These are phyloP conservation scores for Planoprotostelium fungivorum DNA, from an alignment of 78 protist genomes.

Conservation along the genomic window DNA sequence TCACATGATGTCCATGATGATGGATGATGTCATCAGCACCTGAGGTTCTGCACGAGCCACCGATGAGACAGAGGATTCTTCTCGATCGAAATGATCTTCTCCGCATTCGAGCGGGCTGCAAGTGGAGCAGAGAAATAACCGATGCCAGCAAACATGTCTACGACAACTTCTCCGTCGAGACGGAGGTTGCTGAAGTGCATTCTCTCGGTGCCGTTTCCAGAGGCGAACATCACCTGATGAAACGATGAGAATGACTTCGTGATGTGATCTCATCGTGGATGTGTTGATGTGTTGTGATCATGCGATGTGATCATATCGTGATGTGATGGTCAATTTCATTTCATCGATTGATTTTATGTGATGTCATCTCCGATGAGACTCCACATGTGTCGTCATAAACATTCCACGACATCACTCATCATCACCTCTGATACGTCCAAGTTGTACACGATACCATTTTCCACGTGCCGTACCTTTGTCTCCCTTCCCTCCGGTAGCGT, in stretches of 20 bases:
- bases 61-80: not conserved
- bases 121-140: not conserved
- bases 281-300: too few relatives aligned
- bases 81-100: not conserved
- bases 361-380: too few relatives aligned
- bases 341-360: too few relatives aligned
- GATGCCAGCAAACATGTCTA: not conserved
- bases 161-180: not conserved
- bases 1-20: too few relatives aligned
- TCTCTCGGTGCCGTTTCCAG: not conserved
- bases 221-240: not conserved
- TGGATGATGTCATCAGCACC: too few relatives aligned
- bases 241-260: not conserved
- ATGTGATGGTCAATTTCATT: too few relatives aligned
- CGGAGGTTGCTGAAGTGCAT: not conserved
- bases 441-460: not conserved
- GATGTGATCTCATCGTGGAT: too few relatives aligned
- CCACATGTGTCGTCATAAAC: too few relatives aligned
- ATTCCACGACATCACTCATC: too few relatives aligned
- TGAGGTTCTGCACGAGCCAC: not conserved
- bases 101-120: not conserved
- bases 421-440: not conserved
- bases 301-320: too few relatives aligned
- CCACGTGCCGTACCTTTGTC: not conserved
- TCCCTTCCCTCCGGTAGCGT: not conserved